Evolutionary conservation across 1,284 basidiomycete species (phyloP), one percentile per base, ranked within the genome.

Genomic region (Cutaneotrichosporon sp.): DNA sequence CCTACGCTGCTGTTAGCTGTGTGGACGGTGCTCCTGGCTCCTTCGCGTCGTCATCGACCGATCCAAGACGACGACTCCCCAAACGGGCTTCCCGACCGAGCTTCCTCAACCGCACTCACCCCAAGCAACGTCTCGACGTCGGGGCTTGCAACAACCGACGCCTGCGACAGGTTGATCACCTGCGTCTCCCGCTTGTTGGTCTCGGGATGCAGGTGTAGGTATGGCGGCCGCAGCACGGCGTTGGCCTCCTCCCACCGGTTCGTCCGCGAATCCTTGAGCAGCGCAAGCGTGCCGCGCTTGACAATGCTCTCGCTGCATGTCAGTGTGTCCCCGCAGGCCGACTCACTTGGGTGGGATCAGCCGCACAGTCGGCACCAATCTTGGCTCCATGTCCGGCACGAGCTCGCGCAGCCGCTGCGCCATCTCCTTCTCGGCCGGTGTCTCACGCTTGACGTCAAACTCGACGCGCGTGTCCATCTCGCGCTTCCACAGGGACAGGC

Each of bases 171-270:
- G 74, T 91, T 92, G 74, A 98, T 88, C 57, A 97, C 83, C 38
- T 88, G 87, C 8, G 88, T 81, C 78, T 97, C 93, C 18, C 89
- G 76, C 77, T 97, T 92, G 66, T 87, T 87, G 9, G 87, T 88
- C 66, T 87, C 86, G 31, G 85, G 83, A 80, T 95, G 97, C 60
- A 97, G 83, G 72, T 93, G 88, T 5, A 98, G 83, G 78, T 95
- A 95, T 0, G 95, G 95, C 92, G 93, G 85, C 74, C 87, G 85
- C n/a, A 98, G 83, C 14, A 93, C 90, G 74, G 95, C 94, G 87
- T 89, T 92, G 49, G 88, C 82, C 72, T 86, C 86, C 67, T 87
- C 86, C 95, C 95, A 98, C 20, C 81, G 75, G 72, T 93, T 87
- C 66, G 86, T 85, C 34, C 84, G 86, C 8, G 92, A 90, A 74